phyloP scores from a whole-genome alignment of 1,139 yeast genomes.

The Blastobotrys ciferrii region DNA sequence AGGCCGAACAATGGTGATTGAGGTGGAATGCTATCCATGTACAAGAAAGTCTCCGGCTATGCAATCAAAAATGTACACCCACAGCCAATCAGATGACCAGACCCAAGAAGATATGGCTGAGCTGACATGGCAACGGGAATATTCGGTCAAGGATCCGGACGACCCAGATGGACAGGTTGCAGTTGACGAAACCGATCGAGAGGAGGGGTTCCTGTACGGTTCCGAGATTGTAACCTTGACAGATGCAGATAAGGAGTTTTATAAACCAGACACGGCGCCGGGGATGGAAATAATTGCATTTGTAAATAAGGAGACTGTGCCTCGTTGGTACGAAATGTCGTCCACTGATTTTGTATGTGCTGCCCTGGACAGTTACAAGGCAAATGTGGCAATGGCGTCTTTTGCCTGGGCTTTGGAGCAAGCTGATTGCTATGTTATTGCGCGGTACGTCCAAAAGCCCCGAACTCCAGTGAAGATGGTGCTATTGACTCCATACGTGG shows the following conservation, averaged over 20 bases:
- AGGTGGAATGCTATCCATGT: conserved; percentile 67
- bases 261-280: conserved; percentile 15
- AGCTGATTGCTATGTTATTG: conserved; percentile 42
- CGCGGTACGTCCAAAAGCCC: conserved; percentile 47
- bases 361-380: conserved; percentile 43
- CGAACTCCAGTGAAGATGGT: conserved; percentile 40
- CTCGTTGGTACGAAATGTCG: conserved; percentile 57
- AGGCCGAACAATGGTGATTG: conserved; percentile 26
- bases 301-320: conserved; percentile 45
- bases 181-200: conserved; percentile 28
- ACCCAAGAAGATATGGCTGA: conserved; percentile 24
- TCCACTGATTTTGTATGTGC: conserved; percentile 62
- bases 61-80: conserved; percentile 35
- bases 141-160: conserved; percentile 25
- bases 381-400: conserved; percentile 46
- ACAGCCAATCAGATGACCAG: conserved; percentile 11
- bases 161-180: conserved; percentile 26
- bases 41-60: conserved; percentile 47
- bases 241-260: conserved; percentile 44
- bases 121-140: conserved; percentile 20
- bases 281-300: conserved; percentile 64
- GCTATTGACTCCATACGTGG: conserved; percentile 53
- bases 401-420: conserved; percentile 8
- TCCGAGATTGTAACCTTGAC: conserved; percentile 54
- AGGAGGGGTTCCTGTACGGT: conserved; percentile 67